Base-by-base conservation (phyloP, 1,284 basidiomycete species). In the Hypsizygus ulmarius region DNA sequence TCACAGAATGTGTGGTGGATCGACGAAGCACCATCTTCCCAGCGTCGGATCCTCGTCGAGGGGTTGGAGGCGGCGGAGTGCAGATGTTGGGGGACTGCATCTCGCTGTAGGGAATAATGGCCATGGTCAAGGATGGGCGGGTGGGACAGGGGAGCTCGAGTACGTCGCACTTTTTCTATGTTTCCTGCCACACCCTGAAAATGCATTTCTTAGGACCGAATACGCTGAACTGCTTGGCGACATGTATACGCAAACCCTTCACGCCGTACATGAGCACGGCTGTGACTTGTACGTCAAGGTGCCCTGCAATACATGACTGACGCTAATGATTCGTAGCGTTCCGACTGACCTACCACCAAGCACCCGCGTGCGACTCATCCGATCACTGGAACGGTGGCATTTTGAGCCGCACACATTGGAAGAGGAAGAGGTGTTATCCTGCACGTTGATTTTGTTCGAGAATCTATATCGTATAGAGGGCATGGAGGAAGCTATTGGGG, bases 341-440 rank as follows among this genome's bases (percentile, higher is more conserved):
- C 64, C 64, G 5, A 45, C 63, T 52, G 57, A 70, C 47, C 56
- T 66, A 8, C 60, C 72, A 27, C 56, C 56, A 8, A 62, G 65
- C 21, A 71, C 66, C 28, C 74, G 82, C 67, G 61, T 68, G 64
- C 67, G 75, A 9, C 73, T 89, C 41, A 86, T 96, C 53, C 63
- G 71, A 15, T 72, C 76, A 0, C 73, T 96, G 7, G 82, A 87
- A 53, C 76, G 73, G 7, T 96, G 93, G 93, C 73, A 87, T 54
- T 97, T 96, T 64, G 86, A 93, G 58, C 93, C 93, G 2, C 87
- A 91, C 64, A 78, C 78, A 41, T 77, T 95, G 25, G 76, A 80
- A 4, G 82, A 90, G 45, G 84, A 87, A 45, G 90, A 96, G 62
- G 74, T 93, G 11, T 71, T 90, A n/a, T 78, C 82, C 18, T 91